Percentiles rank a stretch among this genome's conserved stretches.
These are phyloP conservation scores for Stygiomarasmius scandens DNA, from an alignment of 1,284 basidiomycete species.

Conservation along the genomic window DNA sequence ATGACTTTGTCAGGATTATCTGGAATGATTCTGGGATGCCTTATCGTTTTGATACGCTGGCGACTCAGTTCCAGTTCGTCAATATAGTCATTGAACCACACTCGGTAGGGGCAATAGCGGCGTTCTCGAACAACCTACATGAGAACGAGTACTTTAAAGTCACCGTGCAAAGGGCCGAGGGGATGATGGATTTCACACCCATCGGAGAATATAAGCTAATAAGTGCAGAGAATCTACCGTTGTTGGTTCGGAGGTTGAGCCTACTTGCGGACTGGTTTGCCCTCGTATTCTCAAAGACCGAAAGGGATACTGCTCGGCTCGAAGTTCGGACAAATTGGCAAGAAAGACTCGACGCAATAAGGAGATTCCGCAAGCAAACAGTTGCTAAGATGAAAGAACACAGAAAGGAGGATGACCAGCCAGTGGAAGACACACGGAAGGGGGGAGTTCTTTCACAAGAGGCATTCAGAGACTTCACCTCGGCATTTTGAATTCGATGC, in stretches of 20 bases:
- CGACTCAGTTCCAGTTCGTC: slow-evolving; percentile 95
- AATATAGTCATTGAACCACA: slow-evolving; percentile 97
- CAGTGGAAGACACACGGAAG: slow-evolving; percentile 27
- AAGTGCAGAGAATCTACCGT: slow-evolving; percentile 80
- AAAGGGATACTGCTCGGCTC: slow-evolving; percentile 63
- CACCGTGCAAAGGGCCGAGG: slow-evolving; percentile 79
- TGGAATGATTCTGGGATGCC: slow-evolving; percentile 94
- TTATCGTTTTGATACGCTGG: slow-evolving; percentile 90
- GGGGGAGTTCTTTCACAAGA: slow-evolving; percentile 51
- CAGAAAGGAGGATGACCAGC: slow-evolving; percentile 37
- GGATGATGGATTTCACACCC: slow-evolving; percentile 91
- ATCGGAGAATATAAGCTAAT: slow-evolving; percentile 93
- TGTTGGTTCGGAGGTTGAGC: slow-evolving; percentile 84
- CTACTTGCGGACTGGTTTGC: slow-evolving; percentile 88
- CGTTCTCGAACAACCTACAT: slow-evolving; percentile 76
- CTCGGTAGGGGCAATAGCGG: slow-evolving; percentile 80
- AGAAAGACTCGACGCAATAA: slow-evolving; percentile 12
- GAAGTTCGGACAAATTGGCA: slow-evolving; percentile 61
- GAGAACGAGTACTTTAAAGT: slow-evolving; percentile 94
- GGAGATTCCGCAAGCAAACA: slow-evolving; percentile 12
- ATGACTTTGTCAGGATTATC: slow-evolving; percentile 93
- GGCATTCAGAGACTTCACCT: slow-evolving; percentile 53
- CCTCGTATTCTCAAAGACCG: slow-evolving; percentile 78
- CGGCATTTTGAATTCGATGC: slow-evolving; percentile 5
- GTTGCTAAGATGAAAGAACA: not conserved